These are phyloP conservation scores for Microdochium trichocladiopsis DNA, from an alignment of 2,329 filamentous ascomycete species.

Conservation along the genomic window DNA sequence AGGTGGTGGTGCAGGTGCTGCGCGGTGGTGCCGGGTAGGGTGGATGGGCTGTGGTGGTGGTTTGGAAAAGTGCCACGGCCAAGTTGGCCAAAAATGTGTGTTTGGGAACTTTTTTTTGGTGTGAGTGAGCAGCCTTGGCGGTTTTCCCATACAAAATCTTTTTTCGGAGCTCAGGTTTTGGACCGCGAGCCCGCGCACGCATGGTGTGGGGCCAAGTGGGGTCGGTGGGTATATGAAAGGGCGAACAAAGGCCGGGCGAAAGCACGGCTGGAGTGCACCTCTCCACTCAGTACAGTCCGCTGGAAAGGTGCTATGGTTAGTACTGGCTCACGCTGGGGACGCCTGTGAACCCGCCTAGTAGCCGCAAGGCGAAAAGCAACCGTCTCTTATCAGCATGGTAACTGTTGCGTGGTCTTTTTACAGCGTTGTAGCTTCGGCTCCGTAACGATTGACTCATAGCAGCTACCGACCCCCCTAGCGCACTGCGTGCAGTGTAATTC, in stretches of 20 bases:
- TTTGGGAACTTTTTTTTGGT: slow-evolving; percentile 4
- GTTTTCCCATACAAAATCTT: slow-evolving; percentile 8
- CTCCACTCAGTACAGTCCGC: background rate
- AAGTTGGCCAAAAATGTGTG: slow-evolving; percentile 5
- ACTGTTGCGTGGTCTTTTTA: background rate
- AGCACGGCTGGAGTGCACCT: background rate
- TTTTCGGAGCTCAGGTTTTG: slow-evolving; percentile 5
- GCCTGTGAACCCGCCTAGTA: background rate
- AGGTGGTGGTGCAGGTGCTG: too few species aligned
- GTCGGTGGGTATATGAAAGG: slow-evolving; percentile 12
- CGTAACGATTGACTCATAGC: background rate
- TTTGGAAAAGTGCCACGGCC: background rate
- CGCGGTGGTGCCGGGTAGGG: background rate
- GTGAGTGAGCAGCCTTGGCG: slow-evolving; percentile 7
- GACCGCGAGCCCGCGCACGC: background rate
- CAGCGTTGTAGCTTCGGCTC: background rate
- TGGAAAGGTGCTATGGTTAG: background rate
- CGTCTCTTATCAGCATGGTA: background rate
- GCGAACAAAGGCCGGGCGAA: slow-evolving; percentile 1
- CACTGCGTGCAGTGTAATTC: background rate
- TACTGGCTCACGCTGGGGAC: background rate
- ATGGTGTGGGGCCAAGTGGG: slow-evolving; percentile 4
- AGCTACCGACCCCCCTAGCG: background rate
- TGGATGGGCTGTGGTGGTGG: background rate
- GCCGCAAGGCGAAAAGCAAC: background rate